Conservation (phyloP, 2,329 filamentous ascomycete species). For the Trichoderma gracile region DNA sequence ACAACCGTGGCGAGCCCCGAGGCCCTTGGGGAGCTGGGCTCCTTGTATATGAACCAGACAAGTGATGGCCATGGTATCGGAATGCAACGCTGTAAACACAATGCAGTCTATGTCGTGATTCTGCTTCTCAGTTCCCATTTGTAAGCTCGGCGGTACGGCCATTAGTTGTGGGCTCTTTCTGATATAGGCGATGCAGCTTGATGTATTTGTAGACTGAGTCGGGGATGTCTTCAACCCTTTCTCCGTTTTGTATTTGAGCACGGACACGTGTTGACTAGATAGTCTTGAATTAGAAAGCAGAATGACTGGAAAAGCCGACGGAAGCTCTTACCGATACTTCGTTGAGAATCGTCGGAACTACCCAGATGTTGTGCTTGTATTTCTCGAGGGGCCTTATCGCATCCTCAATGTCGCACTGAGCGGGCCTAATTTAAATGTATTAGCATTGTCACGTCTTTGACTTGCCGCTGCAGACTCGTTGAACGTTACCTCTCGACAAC, state of each 20-base stretch:
- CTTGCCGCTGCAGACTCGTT: too few species aligned
- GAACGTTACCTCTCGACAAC: constrained; percentile 61
- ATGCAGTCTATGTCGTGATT: constrained; percentile 8
- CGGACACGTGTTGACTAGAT: constrained; percentile 72
- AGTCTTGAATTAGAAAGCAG: constrained; percentile 42
- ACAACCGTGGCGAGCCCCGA: neutral
- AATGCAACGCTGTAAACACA: constrained; percentile 4
- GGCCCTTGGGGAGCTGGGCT: neutral
- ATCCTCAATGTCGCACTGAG: constrained; percentile 79
- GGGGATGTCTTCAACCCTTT: constrained; percentile 74
- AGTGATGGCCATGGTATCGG: neutral
- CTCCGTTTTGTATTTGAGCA: constrained; percentile 71
- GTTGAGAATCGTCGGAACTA: constrained; percentile 83
- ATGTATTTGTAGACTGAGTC: constrained; percentile 71
- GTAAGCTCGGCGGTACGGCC: neutral
- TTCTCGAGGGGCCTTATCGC: constrained; percentile 72
- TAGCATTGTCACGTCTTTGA: neutral
- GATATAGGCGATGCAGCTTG: constrained; percentile 62
- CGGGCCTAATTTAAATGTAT: constrained; percentile 46
- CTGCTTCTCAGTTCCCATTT: constrained; percentile 5
- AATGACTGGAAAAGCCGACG: neutral
- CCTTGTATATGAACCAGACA: neutral
- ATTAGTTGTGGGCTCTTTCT: neutral
- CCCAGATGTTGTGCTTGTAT: constrained; percentile 73
- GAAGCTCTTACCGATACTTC: constrained; percentile 43